Evolutionary conservation across 352 stramenopile species (phyloP), one percentile per base, ranked within the genome.

Genomic region (Blastocystis sp.): DNA sequence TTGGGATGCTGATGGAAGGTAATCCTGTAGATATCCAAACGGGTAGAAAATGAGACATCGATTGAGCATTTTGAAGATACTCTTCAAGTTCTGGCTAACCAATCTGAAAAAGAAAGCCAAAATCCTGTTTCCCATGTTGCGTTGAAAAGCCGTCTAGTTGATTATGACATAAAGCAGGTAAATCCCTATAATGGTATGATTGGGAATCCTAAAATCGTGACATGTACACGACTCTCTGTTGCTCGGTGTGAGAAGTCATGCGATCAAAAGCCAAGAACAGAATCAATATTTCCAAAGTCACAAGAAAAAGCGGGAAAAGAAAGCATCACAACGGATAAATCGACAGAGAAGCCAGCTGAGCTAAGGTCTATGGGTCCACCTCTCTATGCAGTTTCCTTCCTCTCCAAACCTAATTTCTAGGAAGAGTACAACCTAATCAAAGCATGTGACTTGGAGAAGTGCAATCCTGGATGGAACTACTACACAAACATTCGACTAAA

Each of bases 161-260:
- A 47, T n/a, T 84, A 84, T n/a, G 20, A 64, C 20, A 11, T 54
- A 23, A 41, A 63, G 8, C 34, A 9, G 0, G 34, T 84, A 53
- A 47, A 47, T 84, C n/a, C 18, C 34, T 84, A 84, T 45, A 47
- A 84, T 73, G 62, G 62, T 8, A 43, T 73, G 20, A 73, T 73
- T 73, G 62, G 62, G 6, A 34, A 73, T n/a, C 2, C 23, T 9
- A 43, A n/a, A 41, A 47, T 18, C 29, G 62, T 73, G 18, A 37
- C 62, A n/a, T 73, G 62, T 15, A 47, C 23, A 50, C 26, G 62
- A n/a, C 11, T 73, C 18, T 9, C 62, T 8, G 20, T 3, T n/a
- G 20, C 20, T n/a, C 50, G 20, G 50, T n/a, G 50, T 59, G 50
- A 13, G 11, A 59, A 59, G 13, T 34, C 29, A 34, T 34, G 0